A percentile compares a stretch with the other conserved stretches of the same genome.
These are phyloP conservation scores for Stagonosporopsis chrysanthemi DNA, from an alignment of 2,329 filamentous ascomycete genomes.

Conservation along the genomic window DNA sequence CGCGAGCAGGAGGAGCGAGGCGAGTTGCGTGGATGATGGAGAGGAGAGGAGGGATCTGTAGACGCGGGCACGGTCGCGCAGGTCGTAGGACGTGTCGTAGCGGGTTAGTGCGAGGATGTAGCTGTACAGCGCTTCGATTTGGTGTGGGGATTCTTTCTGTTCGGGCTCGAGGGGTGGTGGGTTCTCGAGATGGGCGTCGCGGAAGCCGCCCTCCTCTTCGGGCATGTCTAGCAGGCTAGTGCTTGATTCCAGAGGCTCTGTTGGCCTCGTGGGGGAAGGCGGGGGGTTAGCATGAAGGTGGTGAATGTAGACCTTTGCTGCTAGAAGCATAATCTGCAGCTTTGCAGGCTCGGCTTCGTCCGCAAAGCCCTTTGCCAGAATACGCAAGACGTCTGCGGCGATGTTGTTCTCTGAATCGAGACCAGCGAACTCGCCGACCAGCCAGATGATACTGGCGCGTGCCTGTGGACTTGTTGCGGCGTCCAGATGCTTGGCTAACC, in stretches of 20 bases:
- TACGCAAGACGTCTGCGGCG: conserved; percentile 88
- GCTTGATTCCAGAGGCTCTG: conserved; percentile 35
- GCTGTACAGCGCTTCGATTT: conserved; percentile 79
- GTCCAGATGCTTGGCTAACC: conserved; percentile 89
- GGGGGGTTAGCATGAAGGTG: conserved; percentile 72
- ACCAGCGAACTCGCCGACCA: conserved; percentile 92
- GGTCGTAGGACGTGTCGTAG: conserved; percentile 94
- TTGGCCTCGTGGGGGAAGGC: conserved; percentile 45
- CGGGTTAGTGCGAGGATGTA: conserved; percentile 85
- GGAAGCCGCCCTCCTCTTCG: conserved; percentile 49
- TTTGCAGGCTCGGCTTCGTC: conserved; percentile 87
- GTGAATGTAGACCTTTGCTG: conserved; percentile 96
- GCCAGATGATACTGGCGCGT: conserved; percentile 94
- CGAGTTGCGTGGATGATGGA: conserved; percentile 79
- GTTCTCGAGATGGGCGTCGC: conserved; percentile 34
- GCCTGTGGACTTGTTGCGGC: conserved; percentile 86
- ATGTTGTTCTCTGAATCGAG: conserved; percentile 84
- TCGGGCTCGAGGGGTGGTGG: conserved; percentile 20
- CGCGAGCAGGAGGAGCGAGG: conserved; percentile 86
- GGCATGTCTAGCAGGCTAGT: conserved; percentile 38
- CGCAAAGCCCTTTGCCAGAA: conserved; percentile 83
- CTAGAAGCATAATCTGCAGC: conserved; percentile 88
- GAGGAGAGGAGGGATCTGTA: conserved; percentile 84
- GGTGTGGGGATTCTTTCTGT: conserved; percentile 62
- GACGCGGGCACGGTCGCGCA: conserved; percentile 87